Conservation (phyloP, 1,139 yeast genomes). For the Eremothecium coryli region DNA sequence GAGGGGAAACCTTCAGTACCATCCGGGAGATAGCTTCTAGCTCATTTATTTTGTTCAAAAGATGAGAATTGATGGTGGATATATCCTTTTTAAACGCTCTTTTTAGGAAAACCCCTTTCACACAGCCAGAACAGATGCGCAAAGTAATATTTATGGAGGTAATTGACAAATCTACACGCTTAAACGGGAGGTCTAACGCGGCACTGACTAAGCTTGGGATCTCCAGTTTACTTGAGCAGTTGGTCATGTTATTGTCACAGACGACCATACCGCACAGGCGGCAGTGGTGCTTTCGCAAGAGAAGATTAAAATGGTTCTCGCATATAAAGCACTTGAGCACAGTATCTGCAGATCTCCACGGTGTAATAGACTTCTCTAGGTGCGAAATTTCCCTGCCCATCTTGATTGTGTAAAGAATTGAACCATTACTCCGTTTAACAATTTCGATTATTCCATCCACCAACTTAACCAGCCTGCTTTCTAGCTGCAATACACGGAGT, state of each 20-base stretch:
- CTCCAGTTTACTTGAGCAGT: constrained; percentile 71
- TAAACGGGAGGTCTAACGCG: constrained; percentile 25
- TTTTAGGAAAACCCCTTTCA: constrained; percentile 48
- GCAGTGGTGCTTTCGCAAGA: constrained; percentile 78
- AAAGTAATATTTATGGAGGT: constrained; percentile 28
- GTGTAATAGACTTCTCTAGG: constrained; percentile 46
- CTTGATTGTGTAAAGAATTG: constrained; percentile 21
- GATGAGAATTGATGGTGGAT: constrained; percentile 16
- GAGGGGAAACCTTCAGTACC: constrained; percentile 35
- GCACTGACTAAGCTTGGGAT: constrained; percentile 34
- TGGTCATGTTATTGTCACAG: constrained; percentile 55
- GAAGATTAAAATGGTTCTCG: constrained; percentile 42
- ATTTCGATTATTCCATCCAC: constrained; percentile 26
- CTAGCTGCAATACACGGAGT: constrained; percentile 49
- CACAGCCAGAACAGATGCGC: constrained; percentile 64
- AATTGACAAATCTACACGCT: constrained; percentile 17
- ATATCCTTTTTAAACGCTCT: constrained; percentile 37
- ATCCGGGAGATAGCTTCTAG: constrained; percentile 32
- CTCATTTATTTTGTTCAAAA: constrained; percentile 29
- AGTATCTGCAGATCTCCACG: constrained; percentile 57
- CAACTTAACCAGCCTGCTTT: constrained; percentile 51
- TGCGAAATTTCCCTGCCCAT: constrained; percentile 26
- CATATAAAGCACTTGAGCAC: constrained; percentile 59
- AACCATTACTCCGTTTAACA: constrained; percentile 14
- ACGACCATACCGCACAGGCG: constrained; percentile 74